Conservation (phyloP, 495 filamentous ascomycete species). For the Chaetomidium leptoderma region DNA sequence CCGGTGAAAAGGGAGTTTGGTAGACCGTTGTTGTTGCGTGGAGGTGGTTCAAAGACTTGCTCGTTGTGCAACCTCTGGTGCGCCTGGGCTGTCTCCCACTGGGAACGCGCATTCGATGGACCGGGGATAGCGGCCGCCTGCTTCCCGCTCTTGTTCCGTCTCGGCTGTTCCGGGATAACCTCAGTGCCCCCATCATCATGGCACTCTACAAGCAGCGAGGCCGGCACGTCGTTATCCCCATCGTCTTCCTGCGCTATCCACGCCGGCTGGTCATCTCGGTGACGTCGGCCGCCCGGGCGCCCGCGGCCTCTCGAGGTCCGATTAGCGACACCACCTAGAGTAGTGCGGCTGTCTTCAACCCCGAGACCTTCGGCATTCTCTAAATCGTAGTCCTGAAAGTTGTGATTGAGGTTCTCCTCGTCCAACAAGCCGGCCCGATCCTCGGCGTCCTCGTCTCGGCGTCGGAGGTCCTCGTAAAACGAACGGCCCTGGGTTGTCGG, state of each 20-base stretch:
- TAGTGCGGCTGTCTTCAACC: conserved; percentile 60
- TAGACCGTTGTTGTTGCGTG: conserved; percentile 17
- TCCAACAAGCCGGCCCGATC: conserved; percentile 65
- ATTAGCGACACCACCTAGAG: conserved; percentile 42
- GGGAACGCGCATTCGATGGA: conserved; percentile 53
- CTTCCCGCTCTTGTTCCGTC: conserved; percentile 14
- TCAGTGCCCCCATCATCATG: conserved; percentile 24
- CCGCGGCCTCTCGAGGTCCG: conserved; percentile 11
- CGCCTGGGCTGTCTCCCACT: conserved; percentile 63
- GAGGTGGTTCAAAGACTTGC: conserved; percentile 20
- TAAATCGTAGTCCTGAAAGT: conserved; percentile 69
- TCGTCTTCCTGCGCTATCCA: conserved; percentile 59
- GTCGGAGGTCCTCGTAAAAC: conserved; percentile 66
- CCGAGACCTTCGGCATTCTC: conserved; percentile 56
- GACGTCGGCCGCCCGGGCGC: conserved; percentile 3
- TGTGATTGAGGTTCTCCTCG: conserved; percentile 61
- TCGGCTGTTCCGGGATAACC: conserved; percentile 13
- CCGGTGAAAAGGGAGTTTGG: conserved; percentile 35
- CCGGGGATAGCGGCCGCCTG: conserved; percentile 40
- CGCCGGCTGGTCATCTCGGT: conserved; percentile 23
- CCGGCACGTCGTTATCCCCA: conserved; percentile 85
- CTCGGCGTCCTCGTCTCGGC: conserved; percentile 64
- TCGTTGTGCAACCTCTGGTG: conserved; percentile 59
- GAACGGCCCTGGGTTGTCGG: conserved; percentile 60
- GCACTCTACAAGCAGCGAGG: conserved; percentile 76